Percentiles rank a stretch among this genome's conserved stretches.
phyloP scores from a whole-genome alignment of 306 rosid genomes.

The Trichosanthes cucumerina region DNA sequence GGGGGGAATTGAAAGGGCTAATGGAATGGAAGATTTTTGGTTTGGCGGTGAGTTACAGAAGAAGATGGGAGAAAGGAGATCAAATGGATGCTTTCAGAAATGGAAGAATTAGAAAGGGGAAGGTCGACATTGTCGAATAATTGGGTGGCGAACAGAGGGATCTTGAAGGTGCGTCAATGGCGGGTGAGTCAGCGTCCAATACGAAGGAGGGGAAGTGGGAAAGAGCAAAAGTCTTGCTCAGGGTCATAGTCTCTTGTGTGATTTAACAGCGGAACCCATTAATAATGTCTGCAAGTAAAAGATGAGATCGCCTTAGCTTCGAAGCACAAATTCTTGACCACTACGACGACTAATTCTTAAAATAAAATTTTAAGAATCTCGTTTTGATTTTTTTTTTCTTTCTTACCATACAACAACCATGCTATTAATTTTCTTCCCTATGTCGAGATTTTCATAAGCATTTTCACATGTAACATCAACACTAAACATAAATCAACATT shows the following conservation, averaged over 20 bases:
- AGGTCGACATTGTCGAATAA: neutral
- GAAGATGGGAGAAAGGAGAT: neutral
- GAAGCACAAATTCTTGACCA: neutral
- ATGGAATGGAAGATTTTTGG: neutral
- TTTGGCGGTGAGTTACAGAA: neutral
- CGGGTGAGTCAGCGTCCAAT: slow-evolving; percentile 11
- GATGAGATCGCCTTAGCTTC: neutral
- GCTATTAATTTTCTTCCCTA: no score
- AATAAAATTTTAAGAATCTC: neutral
- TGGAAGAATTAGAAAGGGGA: neutral
- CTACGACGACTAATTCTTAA: neutral
- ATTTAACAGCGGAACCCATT: slow-evolving; percentile 5
- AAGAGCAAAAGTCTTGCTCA: neutral
- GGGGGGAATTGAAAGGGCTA: neutral
- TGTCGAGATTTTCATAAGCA: no score
- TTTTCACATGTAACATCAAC: no score
- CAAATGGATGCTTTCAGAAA: neutral
- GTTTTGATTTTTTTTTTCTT: no score
- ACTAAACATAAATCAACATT: no score
- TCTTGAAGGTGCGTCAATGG: neutral
- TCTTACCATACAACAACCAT: no score
- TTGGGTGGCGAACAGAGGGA: slow-evolving; percentile 7
- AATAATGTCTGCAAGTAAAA: neutral
- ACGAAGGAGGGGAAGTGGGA: neutral
- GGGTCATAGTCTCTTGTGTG: neutral